Evolutionary conservation across 306 rosid species (phyloP).

Genomic region (Purshia tridentata): DNA sequence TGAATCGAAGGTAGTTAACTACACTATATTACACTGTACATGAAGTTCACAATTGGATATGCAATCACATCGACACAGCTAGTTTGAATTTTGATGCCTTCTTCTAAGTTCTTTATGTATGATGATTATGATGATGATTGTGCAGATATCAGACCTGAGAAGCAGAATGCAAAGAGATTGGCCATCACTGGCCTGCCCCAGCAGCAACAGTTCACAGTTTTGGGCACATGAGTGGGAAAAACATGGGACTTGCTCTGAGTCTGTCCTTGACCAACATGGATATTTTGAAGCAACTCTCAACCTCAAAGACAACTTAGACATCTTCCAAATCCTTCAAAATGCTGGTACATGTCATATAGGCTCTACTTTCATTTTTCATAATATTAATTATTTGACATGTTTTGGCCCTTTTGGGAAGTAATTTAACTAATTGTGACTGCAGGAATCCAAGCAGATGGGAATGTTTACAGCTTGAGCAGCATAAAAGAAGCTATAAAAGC

Average conservation of each 20-base stretch:
- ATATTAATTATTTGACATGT: too few species aligned
- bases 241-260: conserved; percentile 37
- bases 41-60: neutral
- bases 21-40: neutral
- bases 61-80: too few species aligned
- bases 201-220: conserved; percentile 15
- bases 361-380: neutral
- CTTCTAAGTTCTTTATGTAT: neutral
- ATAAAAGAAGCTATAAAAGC: conserved; percentile 38
- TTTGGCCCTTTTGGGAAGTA: neutral
- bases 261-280: conserved; percentile 27
- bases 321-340: conserved; percentile 25
- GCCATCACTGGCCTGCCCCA: conserved; percentile 35
- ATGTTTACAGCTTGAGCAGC: conserved; percentile 38
- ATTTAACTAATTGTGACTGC: neutral
- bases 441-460: conserved; percentile 52
- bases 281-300: conserved; percentile 22
- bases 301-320: conserved; percentile 9
- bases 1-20: conserved; percentile 21
- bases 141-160: conserved; percentile 23
- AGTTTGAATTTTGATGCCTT: neutral
- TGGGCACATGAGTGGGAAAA: conserved; percentile 42
- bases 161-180: conserved; percentile 16
- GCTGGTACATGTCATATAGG: conserved; percentile 14
- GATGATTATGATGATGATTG: neutral